phyloP scores from a whole-genome alignment of 768 basidiomycete species.

The Macrolepiota fuliginosa region DNA sequence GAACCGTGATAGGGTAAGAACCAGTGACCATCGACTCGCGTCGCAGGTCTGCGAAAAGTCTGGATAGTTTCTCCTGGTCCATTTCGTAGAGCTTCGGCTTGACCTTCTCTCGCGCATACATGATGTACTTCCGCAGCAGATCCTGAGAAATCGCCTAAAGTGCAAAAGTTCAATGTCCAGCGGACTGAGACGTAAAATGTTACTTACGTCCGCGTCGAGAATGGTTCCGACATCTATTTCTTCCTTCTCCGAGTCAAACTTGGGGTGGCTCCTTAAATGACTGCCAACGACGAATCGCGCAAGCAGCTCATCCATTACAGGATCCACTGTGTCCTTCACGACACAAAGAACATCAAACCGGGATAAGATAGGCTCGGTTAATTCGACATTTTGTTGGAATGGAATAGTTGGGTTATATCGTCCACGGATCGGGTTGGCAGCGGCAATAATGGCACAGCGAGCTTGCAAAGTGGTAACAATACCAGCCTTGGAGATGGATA shows the following conservation, averaged over 20 bases:
- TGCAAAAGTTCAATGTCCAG: constrained; percentile 2
- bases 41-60: constrained; percentile 93
- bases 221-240: constrained; percentile 93
- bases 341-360: constrained; percentile 98
- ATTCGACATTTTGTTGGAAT: constrained; percentile 96
- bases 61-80: constrained; percentile 92
- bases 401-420: constrained; percentile 98
- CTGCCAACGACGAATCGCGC: constrained; percentile 98
- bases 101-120: constrained; percentile 95
- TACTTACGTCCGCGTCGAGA: constrained; percentile 84
- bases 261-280: constrained; percentile 92
- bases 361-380: constrained; percentile 97
- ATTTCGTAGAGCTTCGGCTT: constrained; percentile 91
- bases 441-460: constrained; percentile 95
- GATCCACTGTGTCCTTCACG: constrained; percentile 96
- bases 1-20: constrained; percentile 98
- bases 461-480: constrained; percentile 98
- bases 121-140: constrained; percentile 94
- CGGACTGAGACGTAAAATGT: neutral
- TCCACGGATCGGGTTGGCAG: constrained; percentile 96
- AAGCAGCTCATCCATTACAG: constrained; percentile 93
- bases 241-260: constrained; percentile 81
- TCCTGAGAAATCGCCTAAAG: constrained; percentile 94
- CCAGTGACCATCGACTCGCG: constrained; percentile 96
- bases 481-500: constrained; percentile 98